Evolutionary conservation across 805 yeast species (phyloP), one percentile per base, ranked within the genome.

Genomic region (Tanozyma kutaoensis): DNA sequence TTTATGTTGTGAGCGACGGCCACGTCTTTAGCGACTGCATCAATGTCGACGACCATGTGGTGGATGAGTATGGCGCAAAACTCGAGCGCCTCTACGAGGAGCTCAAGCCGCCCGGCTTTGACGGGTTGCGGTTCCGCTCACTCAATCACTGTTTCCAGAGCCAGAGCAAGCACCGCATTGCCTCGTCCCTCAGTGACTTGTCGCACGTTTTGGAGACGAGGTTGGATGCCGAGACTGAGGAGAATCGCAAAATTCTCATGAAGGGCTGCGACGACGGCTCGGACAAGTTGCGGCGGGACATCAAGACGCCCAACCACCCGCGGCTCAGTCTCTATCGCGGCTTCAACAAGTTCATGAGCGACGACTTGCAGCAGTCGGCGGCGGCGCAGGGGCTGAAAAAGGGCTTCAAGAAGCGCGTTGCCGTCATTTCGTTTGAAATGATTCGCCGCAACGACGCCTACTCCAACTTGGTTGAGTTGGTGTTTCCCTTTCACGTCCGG

Each of bases 11-110:
- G 17, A 66, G 73, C 41, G 78, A 72, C 38, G 77, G 78, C 0
- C 78, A 72, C 39, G 78, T 72, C 11, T 72, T 72, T 43, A 66
- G 74, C 30, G 77, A 72, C 42, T 71, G 77, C 40, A 49, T 72
- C 42, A 75, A 73, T 20, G 76, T 70, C 19, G 72, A 68, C 41
- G 78, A 71, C 40, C 55, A 54, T 22, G 55, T 57, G 27, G 76
- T 72, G 21, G 66, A 66, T 37, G 37, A 29, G 8, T 72, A 69
- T 36, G 66, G 72, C 1, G 39, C 35, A 4, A 52, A 56, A 17
- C 54, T 72, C 31, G 61, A 58, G 34, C 41, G 43, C n/a, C 40
- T 71, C 8, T 67, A 67, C 36, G 26, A 40, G n/a, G 38, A 33
- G 5, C 34, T 63, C 18, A 47, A 51, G 25, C 58, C 55, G 15